Conservation (phyloP, 108 stramenopile genomes). For the Schizochytrium sp. region DNA sequence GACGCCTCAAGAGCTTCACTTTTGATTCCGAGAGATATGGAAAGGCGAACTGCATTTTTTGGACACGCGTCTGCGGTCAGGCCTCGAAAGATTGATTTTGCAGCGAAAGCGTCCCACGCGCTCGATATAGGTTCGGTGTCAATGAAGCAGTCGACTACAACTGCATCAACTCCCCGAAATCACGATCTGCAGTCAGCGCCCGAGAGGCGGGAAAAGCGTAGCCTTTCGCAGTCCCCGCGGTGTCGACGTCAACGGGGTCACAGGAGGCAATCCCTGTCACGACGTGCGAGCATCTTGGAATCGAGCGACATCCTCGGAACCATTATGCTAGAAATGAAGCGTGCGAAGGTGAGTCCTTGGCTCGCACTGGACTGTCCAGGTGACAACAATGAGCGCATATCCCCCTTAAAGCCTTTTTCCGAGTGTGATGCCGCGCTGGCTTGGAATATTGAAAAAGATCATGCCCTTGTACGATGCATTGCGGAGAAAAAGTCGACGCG, state of each 20-base stretch:
- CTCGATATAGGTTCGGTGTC: no score
- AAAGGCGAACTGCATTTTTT: not conserved
- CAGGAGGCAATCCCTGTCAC: not conserved
- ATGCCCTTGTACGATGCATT: not conserved
- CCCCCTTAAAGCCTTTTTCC: not conserved
- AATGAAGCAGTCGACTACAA: no score
- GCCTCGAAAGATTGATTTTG: no score
- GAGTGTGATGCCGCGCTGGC: not conserved
- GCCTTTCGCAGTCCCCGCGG: not conserved
- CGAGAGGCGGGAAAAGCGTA: not conserved
- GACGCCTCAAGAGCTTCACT: not conserved
- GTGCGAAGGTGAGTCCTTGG: not conserved
- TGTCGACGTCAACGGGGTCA: not conserved
- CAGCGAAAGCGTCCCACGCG: no score
- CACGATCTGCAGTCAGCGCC: not conserved
- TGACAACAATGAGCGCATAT: not conserved
- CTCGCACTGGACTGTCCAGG: not conserved
- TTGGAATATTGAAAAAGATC: not conserved
- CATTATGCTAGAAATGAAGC: not conserved
- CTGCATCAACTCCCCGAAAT: not conserved
- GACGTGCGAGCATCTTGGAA: not conserved
- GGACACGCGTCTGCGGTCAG: not conserved
- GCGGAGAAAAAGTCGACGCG: not conserved
- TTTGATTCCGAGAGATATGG: not conserved
- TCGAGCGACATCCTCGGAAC: not conserved